A percentile compares a stretch with the other conserved stretches of the same genome.
These are phyloP conservation scores for Zhuliangozyma parablackwelliae DNA, from an alignment of 1,139 yeast genomes.

Conservation along the genomic window DNA sequence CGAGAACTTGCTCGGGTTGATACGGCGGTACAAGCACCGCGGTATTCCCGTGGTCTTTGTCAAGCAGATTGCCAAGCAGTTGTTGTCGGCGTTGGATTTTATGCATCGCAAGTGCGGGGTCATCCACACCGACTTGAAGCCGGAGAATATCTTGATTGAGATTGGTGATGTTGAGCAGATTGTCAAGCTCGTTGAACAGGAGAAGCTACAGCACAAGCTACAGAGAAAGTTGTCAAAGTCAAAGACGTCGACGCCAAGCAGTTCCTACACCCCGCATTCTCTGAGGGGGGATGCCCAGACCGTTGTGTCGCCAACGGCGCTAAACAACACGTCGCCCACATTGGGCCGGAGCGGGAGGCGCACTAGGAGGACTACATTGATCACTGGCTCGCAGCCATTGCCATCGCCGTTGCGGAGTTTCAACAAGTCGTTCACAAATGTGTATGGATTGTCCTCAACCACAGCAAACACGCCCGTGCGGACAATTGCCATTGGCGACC, in stretches of 20 bases:
- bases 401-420: conserved; percentile 67
- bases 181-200: conserved; percentile 51
- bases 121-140: conserved; percentile 86
- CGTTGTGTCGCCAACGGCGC: conserved; percentile 24
- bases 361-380: conserved; percentile 62
- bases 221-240: conserved; percentile 32
- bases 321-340: conserved; percentile 25
- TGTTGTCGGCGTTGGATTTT: conserved; percentile 72
- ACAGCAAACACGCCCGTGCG: conserved; percentile 41
- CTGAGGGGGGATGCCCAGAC: conserved; percentile 3
- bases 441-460: conserved; percentile 35
- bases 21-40: conserved; percentile 62
- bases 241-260: conserved; percentile 15
- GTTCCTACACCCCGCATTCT: conserved; percentile 9
- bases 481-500: conserved; percentile 9
- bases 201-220: conserved; percentile 47
- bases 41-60: conserved; percentile 74
- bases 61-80: conserved; percentile 76
- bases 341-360: conserved; percentile 48
- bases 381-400: conserved; percentile 83
- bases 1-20: conserved; percentile 69
- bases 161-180: conserved; percentile 74
- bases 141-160: conserved; percentile 81
- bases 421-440: conserved; percentile 35
- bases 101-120: conserved; percentile 85